These are phyloP conservation scores for Ustilago sp. DNA, from an alignment of 1,284 basidiomycete species.

Conservation along the genomic window DNA sequence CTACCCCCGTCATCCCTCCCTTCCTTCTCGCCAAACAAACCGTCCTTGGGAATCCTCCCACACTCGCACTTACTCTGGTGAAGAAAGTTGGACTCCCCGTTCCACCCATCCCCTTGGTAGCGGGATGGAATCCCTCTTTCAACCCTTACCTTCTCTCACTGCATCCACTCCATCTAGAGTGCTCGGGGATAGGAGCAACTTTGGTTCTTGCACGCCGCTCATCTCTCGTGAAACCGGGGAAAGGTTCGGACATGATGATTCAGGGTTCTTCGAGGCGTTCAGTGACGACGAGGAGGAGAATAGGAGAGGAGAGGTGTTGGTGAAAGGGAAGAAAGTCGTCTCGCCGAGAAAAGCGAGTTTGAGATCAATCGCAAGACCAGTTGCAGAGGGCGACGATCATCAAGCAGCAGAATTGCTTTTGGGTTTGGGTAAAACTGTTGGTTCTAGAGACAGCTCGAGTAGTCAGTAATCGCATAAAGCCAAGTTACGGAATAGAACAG, in stretches of 20 bases:
- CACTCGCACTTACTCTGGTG: slow-evolving; percentile 13
- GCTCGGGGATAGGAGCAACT: slow-evolving; percentile 34
- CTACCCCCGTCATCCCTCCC: slow-evolving; percentile 21
- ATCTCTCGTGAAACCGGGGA: not conserved
- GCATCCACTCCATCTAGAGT: slow-evolving; percentile 39
- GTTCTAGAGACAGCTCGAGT: slow-evolving; percentile 26
- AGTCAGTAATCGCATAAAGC: slow-evolving; percentile 7
- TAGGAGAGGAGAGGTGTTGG: not conserved
- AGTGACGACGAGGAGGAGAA: slow-evolving; percentile 36
- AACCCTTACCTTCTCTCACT: slow-evolving; percentile 22
- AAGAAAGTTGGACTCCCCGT: slow-evolving; percentile 24
- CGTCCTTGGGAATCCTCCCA: slow-evolving; percentile 23
- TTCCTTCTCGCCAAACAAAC: slow-evolving; percentile 7
- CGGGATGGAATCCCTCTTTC: slow-evolving; percentile 17
- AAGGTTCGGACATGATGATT: slow-evolving; percentile 51
- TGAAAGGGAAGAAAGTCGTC: slow-evolving; percentile 2
- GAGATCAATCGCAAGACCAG: slow-evolving; percentile 15
- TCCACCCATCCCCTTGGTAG: not conserved
- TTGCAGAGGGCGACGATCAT: slow-evolving; percentile 39
- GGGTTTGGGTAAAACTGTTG: slow-evolving; percentile 47
- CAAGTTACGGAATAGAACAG: not conserved
- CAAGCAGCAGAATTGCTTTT: slow-evolving; percentile 59
- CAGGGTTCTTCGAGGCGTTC: slow-evolving; percentile 53
- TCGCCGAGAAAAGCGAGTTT: slow-evolving; percentile 32
- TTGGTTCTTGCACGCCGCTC: slow-evolving; percentile 8